A percentile compares a stretch with the other conserved stretches of the same genome.
Conservation (phyloP, 306 rosid species). For the Fragaria nilgerrensis region DNA sequence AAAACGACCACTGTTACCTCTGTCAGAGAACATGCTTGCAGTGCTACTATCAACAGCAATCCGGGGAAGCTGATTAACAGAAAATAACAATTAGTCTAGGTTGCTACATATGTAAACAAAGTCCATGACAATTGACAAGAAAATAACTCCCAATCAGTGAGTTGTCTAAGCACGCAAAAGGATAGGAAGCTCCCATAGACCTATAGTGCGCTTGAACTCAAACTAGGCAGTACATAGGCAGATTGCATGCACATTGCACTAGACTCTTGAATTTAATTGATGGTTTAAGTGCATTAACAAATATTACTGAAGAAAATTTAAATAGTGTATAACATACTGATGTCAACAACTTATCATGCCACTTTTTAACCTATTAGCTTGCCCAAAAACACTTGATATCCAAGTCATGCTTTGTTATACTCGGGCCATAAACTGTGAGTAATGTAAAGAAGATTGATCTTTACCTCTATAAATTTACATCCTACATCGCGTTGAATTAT, state of each 20-base stretch:
- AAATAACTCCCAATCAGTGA: background rate
- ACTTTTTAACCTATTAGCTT: background rate
- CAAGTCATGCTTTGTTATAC: too few species aligned
- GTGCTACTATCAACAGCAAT: slow-evolving; percentile 58
- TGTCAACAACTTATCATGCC: background rate
- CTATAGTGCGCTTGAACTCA: background rate
- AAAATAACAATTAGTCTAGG: slow-evolving; percentile 19
- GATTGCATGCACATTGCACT: background rate
- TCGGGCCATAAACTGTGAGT: slow-evolving; percentile 6
- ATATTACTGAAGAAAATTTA: background rate
- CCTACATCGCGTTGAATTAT: slow-evolving; percentile 88
- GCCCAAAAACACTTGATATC: too few species aligned
- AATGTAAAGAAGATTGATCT: slow-evolving; percentile 16
- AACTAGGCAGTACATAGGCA: background rate
- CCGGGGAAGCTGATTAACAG: slow-evolving; percentile 63
- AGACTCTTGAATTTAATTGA: background rate
- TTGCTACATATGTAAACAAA: background rate
- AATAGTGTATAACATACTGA: background rate
- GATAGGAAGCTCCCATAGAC: background rate
- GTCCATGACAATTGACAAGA: background rate
- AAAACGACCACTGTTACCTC: slow-evolving; percentile 50
- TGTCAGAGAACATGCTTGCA: slow-evolving; percentile 40
- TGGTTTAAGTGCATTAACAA: background rate
- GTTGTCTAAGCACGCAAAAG: background rate
- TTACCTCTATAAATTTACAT: slow-evolving; percentile 77